phyloP scores from a whole-genome alignment of 129 eudicot genomes.

The Saposhnikovia divaricata region DNA sequence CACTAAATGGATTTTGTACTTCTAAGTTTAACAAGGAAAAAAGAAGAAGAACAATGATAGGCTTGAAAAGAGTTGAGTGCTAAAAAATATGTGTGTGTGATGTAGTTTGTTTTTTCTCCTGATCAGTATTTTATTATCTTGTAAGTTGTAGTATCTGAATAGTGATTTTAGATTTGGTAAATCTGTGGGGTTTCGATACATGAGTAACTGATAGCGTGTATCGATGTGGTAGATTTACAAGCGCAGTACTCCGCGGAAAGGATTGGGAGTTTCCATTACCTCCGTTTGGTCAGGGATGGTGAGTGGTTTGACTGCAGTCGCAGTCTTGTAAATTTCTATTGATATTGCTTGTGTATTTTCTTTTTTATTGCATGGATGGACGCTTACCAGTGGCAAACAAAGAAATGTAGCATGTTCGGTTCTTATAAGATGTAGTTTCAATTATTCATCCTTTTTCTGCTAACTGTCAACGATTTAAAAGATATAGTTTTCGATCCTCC shows the following conservation, averaged over 20 bases:
- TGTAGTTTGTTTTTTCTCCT: background rate
- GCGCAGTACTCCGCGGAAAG: conserved; percentile 88
- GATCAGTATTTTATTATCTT: background rate
- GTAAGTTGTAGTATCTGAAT: background rate
- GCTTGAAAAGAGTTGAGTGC: background rate
- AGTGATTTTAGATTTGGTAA: background rate
- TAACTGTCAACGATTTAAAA: background rate
- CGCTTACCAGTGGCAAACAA: background rate
- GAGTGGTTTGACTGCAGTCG: conserved; percentile 19
- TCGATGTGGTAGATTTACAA: conserved; percentile 56
- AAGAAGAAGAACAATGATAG: no score
- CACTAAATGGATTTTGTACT: background rate
- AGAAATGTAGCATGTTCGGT: background rate
- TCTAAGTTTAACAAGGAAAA: background rate
- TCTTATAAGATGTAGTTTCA: background rate
- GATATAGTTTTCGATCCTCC: background rate
- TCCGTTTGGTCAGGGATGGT: conserved; percentile 99
- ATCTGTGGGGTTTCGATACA: background rate
- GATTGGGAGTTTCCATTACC: conserved; percentile 90
- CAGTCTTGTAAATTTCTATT: background rate
- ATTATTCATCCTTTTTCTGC: background rate
- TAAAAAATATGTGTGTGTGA: background rate
- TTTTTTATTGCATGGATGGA: background rate
- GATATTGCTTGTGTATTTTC: background rate
- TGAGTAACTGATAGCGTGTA: background rate